phyloP scores from a whole-genome alignment of 345 rosid species.

The Eucalyptus lansdowneana region DNA sequence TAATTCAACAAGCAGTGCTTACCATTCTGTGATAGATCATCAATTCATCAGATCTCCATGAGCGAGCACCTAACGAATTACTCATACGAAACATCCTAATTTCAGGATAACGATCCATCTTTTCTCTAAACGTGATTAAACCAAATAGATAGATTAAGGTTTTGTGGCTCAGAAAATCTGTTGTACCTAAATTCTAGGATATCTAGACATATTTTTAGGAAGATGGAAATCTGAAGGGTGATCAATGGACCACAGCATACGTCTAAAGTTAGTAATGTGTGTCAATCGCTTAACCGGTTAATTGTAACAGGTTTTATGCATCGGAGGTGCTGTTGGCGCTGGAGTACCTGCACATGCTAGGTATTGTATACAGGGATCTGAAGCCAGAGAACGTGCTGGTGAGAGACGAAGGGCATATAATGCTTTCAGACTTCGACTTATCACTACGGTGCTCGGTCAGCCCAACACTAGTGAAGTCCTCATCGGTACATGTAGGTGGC shows the following conservation, averaged over 20 bases:
- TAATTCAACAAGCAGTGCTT: not conserved
- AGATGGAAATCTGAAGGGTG: not conserved
- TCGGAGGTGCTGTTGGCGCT: constrained; percentile 85
- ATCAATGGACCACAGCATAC: not conserved
- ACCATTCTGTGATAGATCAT: not conserved
- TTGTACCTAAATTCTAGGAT: not conserved
- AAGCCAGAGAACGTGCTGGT: constrained; percentile 90
- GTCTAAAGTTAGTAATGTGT: not conserved
- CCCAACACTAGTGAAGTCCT: constrained; percentile 85
- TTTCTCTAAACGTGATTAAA: not conserved
- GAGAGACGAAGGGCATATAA: constrained; percentile 78
- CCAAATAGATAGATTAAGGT: not conserved
- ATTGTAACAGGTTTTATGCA: constrained; percentile 55
- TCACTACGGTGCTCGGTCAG: constrained; percentile 82
- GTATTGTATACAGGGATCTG: constrained; percentile 80
- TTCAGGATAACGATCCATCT: not conserved
- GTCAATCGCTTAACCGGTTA: not conserved
- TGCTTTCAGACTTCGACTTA: constrained; percentile 88
- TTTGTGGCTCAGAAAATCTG: not conserved
- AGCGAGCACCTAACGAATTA: not conserved
- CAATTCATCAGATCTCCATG: not conserved
- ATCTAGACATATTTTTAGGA: not conserved
- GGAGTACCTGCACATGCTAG: constrained; percentile 91
- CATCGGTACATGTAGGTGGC: constrained; percentile 31
- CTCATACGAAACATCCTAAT: not conserved